phyloP scores from a whole-genome alignment of 1,139 yeast species.

The Candida smagusa region DNA sequence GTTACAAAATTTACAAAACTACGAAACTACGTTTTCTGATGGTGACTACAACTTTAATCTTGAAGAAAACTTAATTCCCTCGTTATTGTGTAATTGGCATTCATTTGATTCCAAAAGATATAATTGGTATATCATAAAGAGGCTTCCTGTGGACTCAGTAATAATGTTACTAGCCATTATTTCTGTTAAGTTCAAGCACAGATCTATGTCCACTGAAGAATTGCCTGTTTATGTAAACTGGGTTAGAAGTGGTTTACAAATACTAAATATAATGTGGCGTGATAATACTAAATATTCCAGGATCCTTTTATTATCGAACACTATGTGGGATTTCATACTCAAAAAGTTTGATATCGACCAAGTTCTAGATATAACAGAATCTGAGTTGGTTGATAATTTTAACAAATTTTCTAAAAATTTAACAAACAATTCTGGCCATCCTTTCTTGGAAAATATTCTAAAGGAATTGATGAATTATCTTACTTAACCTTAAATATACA shows the following conservation, averaged over 20 bases:
- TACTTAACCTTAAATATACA: too few relatives aligned
- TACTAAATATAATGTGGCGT: constrained; percentile 45
- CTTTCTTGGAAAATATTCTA: constrained; percentile 39
- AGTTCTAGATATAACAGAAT: too few relatives aligned
- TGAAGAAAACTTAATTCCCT: constrained; percentile 38
- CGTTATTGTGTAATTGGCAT: constrained; percentile 55
- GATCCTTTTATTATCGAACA: constrained; percentile 41
- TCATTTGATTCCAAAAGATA: constrained; percentile 52
- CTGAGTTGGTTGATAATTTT: too few relatives aligned
- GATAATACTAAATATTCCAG: constrained; percentile 47
- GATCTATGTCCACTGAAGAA: constrained; percentile 31
- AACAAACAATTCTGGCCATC: constrained; percentile 43
- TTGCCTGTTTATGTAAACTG: constrained; percentile 35
- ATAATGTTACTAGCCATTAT: constrained; percentile 51
- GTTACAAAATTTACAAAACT: too few relatives aligned
- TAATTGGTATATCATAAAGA: constrained; percentile 60
- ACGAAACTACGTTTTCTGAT: too few relatives aligned
- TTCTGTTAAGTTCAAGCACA: constrained; percentile 50
- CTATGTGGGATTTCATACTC: constrained; percentile 44
- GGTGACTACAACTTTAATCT: too few relatives aligned
- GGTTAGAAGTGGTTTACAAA: constrained; percentile 42
- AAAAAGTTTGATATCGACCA: constrained; percentile 16
- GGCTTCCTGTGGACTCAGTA: constrained; percentile 59
- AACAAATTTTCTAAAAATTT: constrained; percentile 22
- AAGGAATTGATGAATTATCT: constrained; percentile 37